Percentiles rank a stretch among this genome's conserved stretches.
phyloP scores from a whole-genome alignment of 2,329 filamentous ascomycete genomes.

The Hymenotorrendiella dingleyae region DNA sequence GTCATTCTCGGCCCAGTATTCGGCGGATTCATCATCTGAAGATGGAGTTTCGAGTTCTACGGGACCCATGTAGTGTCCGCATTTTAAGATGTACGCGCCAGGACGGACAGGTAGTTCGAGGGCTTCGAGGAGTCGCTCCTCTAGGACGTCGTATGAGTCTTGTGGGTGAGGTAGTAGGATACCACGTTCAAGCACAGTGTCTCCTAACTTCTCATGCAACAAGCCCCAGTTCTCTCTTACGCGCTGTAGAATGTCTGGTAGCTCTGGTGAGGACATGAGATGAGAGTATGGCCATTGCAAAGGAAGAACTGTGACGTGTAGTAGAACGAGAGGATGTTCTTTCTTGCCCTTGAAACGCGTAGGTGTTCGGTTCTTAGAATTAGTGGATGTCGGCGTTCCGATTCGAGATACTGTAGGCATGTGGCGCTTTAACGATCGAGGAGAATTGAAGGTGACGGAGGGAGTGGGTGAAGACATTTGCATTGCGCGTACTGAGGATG shows the following conservation, averaged over 20 bases:
- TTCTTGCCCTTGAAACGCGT: slow-evolving; percentile 50
- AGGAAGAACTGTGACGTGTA: slow-evolving; percentile 73
- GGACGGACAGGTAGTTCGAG: slow-evolving; percentile 61
- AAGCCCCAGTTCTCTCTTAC: slow-evolving; percentile 60
- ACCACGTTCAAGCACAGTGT: slow-evolving; percentile 68
- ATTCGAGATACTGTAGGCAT: slow-evolving; percentile 47
- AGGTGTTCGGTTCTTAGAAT: slow-evolving; percentile 39
- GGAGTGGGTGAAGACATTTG: slow-evolving; percentile 64
- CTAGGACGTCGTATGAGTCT: slow-evolving; percentile 72
- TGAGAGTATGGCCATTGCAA: slow-evolving; percentile 60
- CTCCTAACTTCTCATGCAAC: slow-evolving; percentile 63
- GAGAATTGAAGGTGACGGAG: slow-evolving; percentile 51
- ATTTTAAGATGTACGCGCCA: slow-evolving; percentile 65
- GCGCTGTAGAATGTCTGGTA: slow-evolving; percentile 42
- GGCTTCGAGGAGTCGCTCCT: slow-evolving; percentile 70
- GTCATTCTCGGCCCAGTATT: slow-evolving; percentile 8
- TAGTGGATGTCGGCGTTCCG: slow-evolving; percentile 43
- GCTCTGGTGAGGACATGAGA: slow-evolving; percentile 40
- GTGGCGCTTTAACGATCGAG: slow-evolving; percentile 45
- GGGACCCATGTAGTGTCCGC: slow-evolving; percentile 68
- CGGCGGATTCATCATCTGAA: slow-evolving; percentile 26
- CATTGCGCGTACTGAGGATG: slow-evolving; percentile 62
- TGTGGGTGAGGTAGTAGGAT: slow-evolving; percentile 73
- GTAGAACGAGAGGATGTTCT: slow-evolving; percentile 63
- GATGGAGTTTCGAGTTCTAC: slow-evolving; percentile 18